Conservation (phyloP, 306 rosid species). For the Pterocarpus macrocarpus region DNA sequence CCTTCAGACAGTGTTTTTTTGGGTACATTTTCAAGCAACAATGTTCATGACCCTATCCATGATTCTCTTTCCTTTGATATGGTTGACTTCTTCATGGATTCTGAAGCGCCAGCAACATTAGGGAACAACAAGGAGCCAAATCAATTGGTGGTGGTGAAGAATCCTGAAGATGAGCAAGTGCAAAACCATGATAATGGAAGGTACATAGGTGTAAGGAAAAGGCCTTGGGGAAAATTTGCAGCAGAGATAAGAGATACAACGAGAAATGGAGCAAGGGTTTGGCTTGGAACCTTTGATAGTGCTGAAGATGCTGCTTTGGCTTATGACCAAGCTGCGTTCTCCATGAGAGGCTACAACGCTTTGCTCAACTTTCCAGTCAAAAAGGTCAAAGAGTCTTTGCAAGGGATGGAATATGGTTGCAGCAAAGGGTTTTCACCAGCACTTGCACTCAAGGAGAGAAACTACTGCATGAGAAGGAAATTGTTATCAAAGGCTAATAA, state of each 20-base stretch:
- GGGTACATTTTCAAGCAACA: not conserved
- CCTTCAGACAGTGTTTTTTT: constrained; percentile 10
- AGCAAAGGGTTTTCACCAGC: constrained; percentile 60
- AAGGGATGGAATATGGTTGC: constrained; percentile 36
- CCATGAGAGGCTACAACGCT: constrained; percentile 50
- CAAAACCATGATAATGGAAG: not conserved
- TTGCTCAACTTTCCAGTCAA: constrained; percentile 53
- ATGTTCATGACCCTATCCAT: not conserved
- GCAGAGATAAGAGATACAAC: constrained; percentile 81
- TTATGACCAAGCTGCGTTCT: constrained; percentile 84
- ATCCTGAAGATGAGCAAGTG: not conserved
- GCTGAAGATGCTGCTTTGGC: constrained; percentile 85
- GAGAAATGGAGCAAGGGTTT: constrained; percentile 68
- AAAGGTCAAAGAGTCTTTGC: constrained; percentile 34
- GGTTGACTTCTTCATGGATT: constrained; percentile 4
- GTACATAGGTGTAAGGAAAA: constrained; percentile 61
- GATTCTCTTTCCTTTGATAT: constrained; percentile 47
- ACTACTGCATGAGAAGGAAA: constrained; percentile 36
- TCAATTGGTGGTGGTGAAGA: not conserved
- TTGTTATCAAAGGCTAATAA: constrained; percentile 14
- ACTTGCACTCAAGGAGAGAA: constrained; percentile 57
- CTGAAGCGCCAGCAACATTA: not conserved
- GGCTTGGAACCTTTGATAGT: constrained; percentile 86
- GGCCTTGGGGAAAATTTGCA: constrained; percentile 83
- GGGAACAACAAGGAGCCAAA: not conserved